Base-by-base conservation (phyloP, 331 rosid species). In the Stylosanthes scabra region DNA sequence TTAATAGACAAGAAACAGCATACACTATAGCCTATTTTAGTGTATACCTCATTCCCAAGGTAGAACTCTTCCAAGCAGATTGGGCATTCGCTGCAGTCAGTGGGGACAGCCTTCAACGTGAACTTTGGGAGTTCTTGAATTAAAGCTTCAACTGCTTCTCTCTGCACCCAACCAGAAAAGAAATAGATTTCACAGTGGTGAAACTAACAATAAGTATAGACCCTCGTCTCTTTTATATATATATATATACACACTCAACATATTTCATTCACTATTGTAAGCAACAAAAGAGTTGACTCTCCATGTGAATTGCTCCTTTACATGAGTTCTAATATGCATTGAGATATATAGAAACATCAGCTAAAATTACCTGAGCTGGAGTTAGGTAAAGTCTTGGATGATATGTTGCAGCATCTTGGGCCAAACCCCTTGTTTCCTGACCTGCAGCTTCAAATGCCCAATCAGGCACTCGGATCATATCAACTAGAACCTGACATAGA, bases 361-460 rank as follows among this genome's bases (percentile, higher is more conserved):
- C 51, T 39, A 70, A 78, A 68, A 63, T 69, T 51, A 89, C 98
- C 97, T 93, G 97, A 28, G 98, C 98, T 42, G 93, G 88, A 77
- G 97, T 91, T 91, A 93, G 82, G 89, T 91, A 93, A 72, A 93
- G 87, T 80, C 89, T 97, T 59, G 98, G 98, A 54, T 91, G 96
- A 85, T 85, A 93, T 37, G 92, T 77, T 70, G 88, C 92, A 73
- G 97, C 87, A 71, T 93, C 98, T 86, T 86, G 98, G 74, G 88
- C 94, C 97, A 91, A 86, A 68, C 89, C 87, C 74, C 98, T 87
- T 50, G 91, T 77, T 88, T 93, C 98, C 86, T 84, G 96, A 77
- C 98, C 96, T 3, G 98, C 98, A 65, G 97, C 96, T 83, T 91
- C 98, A 83, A 93, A 88, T 66, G 98, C 96, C 97, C 97, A 93